Conservation (phyloP, 108 stramenopile species). For the Licmophora abbreviata region DNA sequence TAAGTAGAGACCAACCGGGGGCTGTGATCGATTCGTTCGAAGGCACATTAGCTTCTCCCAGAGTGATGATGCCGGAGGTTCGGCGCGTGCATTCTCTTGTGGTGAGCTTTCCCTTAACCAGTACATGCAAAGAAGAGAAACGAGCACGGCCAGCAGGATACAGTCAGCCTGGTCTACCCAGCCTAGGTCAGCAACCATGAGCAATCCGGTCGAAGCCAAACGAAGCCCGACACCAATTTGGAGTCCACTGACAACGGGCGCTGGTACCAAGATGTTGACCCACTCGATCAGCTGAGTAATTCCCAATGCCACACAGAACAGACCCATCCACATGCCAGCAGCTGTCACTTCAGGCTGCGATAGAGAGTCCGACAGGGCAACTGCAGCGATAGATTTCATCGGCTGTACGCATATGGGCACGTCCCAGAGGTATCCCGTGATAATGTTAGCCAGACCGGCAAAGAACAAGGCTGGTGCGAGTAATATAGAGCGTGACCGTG, state of each 20-base stretch:
- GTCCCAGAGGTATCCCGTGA: slow-evolving; percentile 64
- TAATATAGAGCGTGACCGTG: slow-evolving; percentile 42
- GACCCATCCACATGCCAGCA: slow-evolving; percentile 66
- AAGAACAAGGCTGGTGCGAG: slow-evolving; percentile 65
- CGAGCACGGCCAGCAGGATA: slow-evolving; percentile 33
- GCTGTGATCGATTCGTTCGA: slow-evolving; percentile 2
- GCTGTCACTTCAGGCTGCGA: slow-evolving; percentile 40
- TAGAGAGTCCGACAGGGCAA: slow-evolving; percentile 39
- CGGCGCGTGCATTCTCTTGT: background rate
- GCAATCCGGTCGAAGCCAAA: slow-evolving; percentile 48
- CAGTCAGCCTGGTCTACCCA: slow-evolving; percentile 49
- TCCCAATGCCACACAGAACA: slow-evolving; percentile 40
- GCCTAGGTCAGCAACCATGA: slow-evolving; percentile 39
- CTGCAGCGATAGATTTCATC: slow-evolving; percentile 82
- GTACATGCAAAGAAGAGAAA: slow-evolving; percentile 29
- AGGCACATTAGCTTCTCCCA: background rate
- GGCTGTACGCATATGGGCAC: slow-evolving; percentile 87
- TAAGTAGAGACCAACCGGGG: slow-evolving; percentile 56
- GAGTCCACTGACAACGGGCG: slow-evolving; percentile 57
- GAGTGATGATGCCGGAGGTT: background rate
- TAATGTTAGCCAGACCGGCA: slow-evolving; percentile 53
- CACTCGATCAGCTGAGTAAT: slow-evolving; percentile 58
- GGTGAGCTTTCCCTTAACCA: slow-evolving; percentile 18
- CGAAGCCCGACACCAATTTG: slow-evolving; percentile 77
- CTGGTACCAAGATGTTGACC: slow-evolving; percentile 64